A percentile compares a stretch with the other conserved stretches of the same genome.
phyloP scores from a whole-genome alignment of 495 filamentous ascomycete species.

The Tirmania nivea region DNA sequence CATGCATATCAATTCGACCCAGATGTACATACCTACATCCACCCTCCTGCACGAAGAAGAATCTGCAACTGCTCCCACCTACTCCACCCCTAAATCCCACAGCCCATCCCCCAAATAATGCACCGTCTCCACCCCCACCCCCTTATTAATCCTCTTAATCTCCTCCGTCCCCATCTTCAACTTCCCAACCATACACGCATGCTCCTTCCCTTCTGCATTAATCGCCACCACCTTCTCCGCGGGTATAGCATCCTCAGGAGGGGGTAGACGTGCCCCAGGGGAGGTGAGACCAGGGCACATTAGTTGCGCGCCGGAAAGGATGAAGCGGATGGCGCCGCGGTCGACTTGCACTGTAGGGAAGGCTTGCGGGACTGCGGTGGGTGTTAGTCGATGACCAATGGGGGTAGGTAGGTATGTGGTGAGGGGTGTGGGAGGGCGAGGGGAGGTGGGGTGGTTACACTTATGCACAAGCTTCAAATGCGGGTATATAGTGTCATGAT shows the following conservation, averaged over 20 bases:
- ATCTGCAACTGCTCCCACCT: too few species aligned
- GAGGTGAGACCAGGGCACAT: slow-evolving; percentile 89
- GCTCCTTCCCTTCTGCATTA: slow-evolving; percentile 78
- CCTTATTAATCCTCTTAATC: slow-evolving; percentile 80
- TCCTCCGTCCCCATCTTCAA: slow-evolving; percentile 77
- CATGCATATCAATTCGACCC: too few species aligned
- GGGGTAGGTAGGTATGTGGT: background rate
- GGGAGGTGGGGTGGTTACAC: slow-evolving; percentile 11
- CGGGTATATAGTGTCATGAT: slow-evolving; percentile 53
- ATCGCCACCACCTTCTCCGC: slow-evolving; percentile 68
- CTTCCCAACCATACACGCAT: slow-evolving; percentile 71
- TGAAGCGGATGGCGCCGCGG: slow-evolving; percentile 89
- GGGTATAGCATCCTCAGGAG: slow-evolving; percentile 36
- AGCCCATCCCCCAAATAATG: slow-evolving; percentile 91
- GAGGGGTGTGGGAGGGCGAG: too few species aligned
- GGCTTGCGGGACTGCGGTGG: slow-evolving; percentile 31
- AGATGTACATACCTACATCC: too few species aligned
- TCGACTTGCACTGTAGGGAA: slow-evolving; percentile 57
- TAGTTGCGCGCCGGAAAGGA: slow-evolving; percentile 72
- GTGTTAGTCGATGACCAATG: background rate
- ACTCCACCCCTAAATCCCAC: slow-evolving; percentile 62
- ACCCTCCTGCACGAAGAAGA: too few species aligned
- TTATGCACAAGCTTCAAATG: slow-evolving; percentile 59
- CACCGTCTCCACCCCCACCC: slow-evolving; percentile 71
- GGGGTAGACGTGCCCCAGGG: slow-evolving; percentile 54